Evolutionary conservation across 2,329 filamentous ascomycete species (phyloP).

Genomic region (Simplicillium aogashimaense): DNA sequence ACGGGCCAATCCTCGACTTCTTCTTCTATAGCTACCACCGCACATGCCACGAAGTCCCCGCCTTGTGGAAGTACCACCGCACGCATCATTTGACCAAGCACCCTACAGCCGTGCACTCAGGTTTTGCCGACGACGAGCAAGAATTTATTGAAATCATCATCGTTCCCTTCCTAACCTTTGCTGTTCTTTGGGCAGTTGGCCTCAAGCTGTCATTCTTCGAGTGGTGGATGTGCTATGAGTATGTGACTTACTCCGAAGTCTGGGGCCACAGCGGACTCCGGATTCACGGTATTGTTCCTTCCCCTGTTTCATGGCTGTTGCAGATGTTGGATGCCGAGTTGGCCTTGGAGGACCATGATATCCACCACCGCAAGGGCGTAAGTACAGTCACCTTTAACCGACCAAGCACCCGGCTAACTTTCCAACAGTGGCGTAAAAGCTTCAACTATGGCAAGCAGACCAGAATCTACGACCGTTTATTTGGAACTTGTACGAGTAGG

Average conservation of each 20-base stretch:
- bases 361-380: slow-evolving; percentile 10
- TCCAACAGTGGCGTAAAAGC: slow-evolving; percentile 12
- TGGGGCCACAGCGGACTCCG: slow-evolving; percentile 18
- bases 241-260: not conserved
- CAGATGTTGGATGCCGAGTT: slow-evolving; percentile 20
- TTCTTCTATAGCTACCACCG: slow-evolving; percentile 23
- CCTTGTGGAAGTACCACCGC: slow-evolving; percentile 1
- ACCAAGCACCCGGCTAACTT: too few species aligned
- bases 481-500: slow-evolving; percentile 20
- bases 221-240: not conserved
- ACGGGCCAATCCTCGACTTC: slow-evolving; percentile 28
- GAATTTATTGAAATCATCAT: not conserved
- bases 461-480: slow-evolving; percentile 19
- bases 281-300: slow-evolving; percentile 19
- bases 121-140: not conserved
- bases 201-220: not conserved
- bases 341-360: slow-evolving; percentile 26
- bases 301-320: slow-evolving; percentile 20
- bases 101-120: not conserved
- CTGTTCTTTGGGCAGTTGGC: not conserved
- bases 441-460: slow-evolving; percentile 26
- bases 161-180: not conserved
- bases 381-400: too few species aligned
- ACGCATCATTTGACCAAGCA: not conserved
- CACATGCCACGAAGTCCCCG: not conserved